Conservation (phyloP, 345 rosid genomes). For the Aethionema arabicum region DNA sequence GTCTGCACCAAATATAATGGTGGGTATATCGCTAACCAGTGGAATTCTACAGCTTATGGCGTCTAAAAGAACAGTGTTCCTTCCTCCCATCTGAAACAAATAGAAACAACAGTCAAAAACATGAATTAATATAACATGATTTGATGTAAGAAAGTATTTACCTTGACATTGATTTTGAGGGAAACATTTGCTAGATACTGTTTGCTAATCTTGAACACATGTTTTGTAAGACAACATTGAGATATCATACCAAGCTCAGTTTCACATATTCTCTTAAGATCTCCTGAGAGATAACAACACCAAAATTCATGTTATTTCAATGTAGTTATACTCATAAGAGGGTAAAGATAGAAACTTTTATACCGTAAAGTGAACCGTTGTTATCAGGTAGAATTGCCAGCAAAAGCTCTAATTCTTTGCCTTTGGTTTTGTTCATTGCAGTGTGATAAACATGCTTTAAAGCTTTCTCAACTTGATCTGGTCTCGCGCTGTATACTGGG, state of each 20-base stretch:
- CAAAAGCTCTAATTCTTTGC: conserved; percentile 93
- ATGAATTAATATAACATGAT: background rate
- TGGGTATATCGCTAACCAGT: conserved; percentile 93
- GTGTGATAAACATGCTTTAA: conserved; percentile 84
- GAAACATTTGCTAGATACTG: conserved; percentile 96
- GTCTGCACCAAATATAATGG: conserved; percentile 97
- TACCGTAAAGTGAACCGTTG: conserved; percentile 96
- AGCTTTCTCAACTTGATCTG: conserved; percentile 98
- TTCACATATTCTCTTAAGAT: conserved; percentile 95
- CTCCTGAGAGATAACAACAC: conserved; percentile 52
- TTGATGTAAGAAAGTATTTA: conserved; percentile 9
- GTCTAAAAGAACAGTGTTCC: conserved; percentile 95
- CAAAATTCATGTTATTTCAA: background rate
- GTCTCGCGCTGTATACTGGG: conserved; percentile 83
- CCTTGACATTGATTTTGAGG: conserved; percentile 97
- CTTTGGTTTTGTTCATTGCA: conserved; percentile 80
- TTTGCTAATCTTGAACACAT: conserved; percentile 96
- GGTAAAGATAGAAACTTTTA: conserved; percentile 1
- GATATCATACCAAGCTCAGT: conserved; percentile 96
- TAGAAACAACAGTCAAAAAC: background rate
- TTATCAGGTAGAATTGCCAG: conserved; percentile 93
- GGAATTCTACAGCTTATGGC: conserved; percentile 98
- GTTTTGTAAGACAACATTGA: conserved; percentile 95
- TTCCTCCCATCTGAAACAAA: conserved; percentile 88
- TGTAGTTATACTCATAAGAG: background rate